Evolutionary conservation across 2,329 filamentous ascomycete species (phyloP), one percentile per base, ranked within the genome.

Genomic region (Scedosporium minutisporum): DNA sequence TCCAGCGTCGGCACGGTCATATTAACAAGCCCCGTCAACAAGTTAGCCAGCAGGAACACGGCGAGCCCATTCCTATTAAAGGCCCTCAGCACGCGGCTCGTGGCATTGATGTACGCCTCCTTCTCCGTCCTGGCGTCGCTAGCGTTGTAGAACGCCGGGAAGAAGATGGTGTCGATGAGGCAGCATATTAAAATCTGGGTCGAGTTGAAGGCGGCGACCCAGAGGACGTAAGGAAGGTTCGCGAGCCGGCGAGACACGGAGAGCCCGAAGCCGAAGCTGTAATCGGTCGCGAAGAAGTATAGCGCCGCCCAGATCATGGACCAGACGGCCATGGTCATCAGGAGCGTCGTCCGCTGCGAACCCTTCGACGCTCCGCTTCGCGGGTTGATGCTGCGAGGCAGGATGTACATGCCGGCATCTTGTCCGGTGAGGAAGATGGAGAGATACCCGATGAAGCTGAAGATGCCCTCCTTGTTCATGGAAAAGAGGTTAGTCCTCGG

Each of bases 381-480:
- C 64, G 75, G 69, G 65, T 71, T 76, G 68, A 81, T 71, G 71
- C 73, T 76, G 64, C 86, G 74, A 3, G 91, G 90, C 44, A 97
- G 83, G 64, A 95, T 83, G 65, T 87, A 84, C 75, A 93, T 87
- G 59, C 95, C 95, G 18, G 88, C 84, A 48, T 90, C 89, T 71
- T 96, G 91, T 3, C 95, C 95, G 0, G 90, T 87, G 46, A 99
- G 84, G 74, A 97, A 99, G 64, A 99, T 97, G 57, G 93, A 89
- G 57, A 99, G 82, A 71, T 99, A 99, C 4, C 95, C 95, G 59
- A 90, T 76, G 73, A 97, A 96, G 62, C 92, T 96, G 74, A 93
- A 96, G n/a, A 99, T 82, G 0, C 95, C 95, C 74, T 99, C 95
- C 27, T 93, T 84, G 71, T 99, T 99, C 80, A 92, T 90, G 1